These are phyloP conservation scores for Solanum chiquidenum DNA, from an alignment of 257 asterid genomes.

Conservation along the genomic window DNA sequence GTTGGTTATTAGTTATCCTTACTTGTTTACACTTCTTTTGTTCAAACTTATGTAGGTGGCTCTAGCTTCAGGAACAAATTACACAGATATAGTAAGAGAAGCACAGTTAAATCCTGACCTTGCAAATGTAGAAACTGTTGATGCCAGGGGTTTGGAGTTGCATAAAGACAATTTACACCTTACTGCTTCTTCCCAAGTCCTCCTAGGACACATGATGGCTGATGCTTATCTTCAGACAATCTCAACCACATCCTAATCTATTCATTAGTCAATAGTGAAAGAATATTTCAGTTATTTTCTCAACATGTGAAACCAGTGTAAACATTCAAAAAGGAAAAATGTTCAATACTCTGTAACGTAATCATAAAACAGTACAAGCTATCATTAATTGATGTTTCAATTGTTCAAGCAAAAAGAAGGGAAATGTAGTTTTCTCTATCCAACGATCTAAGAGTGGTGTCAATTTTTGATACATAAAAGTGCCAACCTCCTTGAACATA, in stretches of 20 bases:
- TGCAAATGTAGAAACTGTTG: conserved; percentile 15
- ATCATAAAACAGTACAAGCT: background rate
- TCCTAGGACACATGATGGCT: conserved; percentile 24
- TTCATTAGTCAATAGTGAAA: background rate
- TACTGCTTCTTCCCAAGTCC: conserved; percentile 15
- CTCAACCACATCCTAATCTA: background rate
- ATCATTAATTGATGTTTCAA: background rate
- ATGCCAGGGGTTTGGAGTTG: conserved; percentile 23
- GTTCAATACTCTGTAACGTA: background rate
- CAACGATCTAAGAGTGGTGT: background rate
- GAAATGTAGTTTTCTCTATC: background rate
- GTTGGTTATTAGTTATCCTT: background rate
- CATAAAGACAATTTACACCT: conserved; percentile 25
- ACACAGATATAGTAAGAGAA: conserved; percentile 13
- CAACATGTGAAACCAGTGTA: background rate
- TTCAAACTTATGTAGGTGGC: conserved; percentile 7
- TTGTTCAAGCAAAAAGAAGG: background rate
- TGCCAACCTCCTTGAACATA: background rate
- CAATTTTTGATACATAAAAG: background rate
- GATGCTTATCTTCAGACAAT: conserved; percentile 8
- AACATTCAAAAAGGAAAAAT: background rate
- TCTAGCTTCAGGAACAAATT: conserved; percentile 20
- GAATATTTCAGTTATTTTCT: background rate
- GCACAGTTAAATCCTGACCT: conserved; percentile 18
- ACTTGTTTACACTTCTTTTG: background rate